Evolutionary conservation across 768 basidiomycete genomes (phyloP).

Genomic region (Rhodotorula babjevae): DNA sequence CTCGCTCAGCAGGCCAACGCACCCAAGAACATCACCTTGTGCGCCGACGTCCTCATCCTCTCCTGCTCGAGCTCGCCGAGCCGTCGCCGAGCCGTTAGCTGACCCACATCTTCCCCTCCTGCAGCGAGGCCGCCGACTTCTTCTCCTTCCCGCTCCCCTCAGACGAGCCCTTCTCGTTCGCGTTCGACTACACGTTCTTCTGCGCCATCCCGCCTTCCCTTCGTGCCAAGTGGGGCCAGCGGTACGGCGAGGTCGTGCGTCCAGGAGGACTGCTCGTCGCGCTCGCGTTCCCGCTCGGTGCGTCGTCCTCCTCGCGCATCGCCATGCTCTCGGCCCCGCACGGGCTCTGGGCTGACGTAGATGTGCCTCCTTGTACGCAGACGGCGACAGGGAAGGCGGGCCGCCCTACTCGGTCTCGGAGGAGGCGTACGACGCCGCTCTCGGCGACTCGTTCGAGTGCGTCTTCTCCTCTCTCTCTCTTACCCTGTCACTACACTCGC

Average conservation of each 20-base stretch:
- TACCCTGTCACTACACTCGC: too few species aligned
- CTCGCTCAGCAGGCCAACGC: conserved; percentile 23
- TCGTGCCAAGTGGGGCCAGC: conserved; percentile 57
- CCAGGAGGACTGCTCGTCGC: conserved; percentile 63
- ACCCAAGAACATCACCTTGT: conserved; percentile 18
- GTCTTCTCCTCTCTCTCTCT: not conserved
- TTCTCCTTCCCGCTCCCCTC: conserved; percentile 51
- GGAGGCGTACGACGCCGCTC: conserved; percentile 56
- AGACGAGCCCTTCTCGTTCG: conserved; percentile 53
- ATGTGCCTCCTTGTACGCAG: conserved; percentile 10
- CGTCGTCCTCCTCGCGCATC: not conserved
- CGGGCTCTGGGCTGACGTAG: not conserved
- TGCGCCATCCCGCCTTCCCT: conserved; percentile 61
- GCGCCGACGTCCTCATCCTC: not conserved
- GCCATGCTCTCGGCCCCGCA: not conserved
- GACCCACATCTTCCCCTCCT: not conserved
- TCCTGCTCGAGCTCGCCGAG: not conserved
- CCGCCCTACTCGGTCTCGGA: conserved; percentile 63
- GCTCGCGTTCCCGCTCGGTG: conserved; percentile 56
- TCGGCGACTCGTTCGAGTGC: conserved; percentile 47
- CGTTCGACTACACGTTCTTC: conserved; percentile 74
- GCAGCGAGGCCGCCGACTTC: conserved; percentile 55
- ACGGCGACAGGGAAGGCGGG: conserved; percentile 52
- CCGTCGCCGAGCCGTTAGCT: too few species aligned
- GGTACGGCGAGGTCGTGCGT: conserved; percentile 58